Evolutionary conservation across 2,329 filamentous ascomycete genomes (phyloP).

Genomic region (Emydomyces testavorans): DNA sequence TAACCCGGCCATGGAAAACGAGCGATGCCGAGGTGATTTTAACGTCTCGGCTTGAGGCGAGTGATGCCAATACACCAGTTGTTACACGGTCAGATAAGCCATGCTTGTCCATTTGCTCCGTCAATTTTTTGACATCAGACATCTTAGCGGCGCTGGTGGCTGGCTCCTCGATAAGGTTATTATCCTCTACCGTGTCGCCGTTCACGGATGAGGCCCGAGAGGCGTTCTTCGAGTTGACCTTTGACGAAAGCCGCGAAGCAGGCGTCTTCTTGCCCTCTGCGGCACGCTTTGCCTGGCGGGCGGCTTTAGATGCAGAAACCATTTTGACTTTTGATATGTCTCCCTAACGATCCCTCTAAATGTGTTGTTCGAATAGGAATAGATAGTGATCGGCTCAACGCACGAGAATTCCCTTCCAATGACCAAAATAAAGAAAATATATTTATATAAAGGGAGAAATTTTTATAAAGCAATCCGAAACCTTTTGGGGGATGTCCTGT

Average conservation of each 20-base stretch:
- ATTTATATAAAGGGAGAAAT: constrained; percentile 10
- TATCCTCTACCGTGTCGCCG: constrained; percentile 56
- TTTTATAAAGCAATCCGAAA: constrained; percentile 11
- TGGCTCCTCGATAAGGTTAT: constrained; percentile 53
- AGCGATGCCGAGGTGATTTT: constrained; percentile 91
- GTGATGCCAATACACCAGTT: constrained; percentile 85
- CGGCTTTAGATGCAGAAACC: constrained; percentile 59
- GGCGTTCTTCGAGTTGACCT: constrained; percentile 50
- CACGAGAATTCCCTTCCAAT: constrained; percentile 10
- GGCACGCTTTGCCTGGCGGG: constrained; percentile 54
- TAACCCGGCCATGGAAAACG: constrained; percentile 94
- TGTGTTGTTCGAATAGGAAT: constrained; percentile 19
- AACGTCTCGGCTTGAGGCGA: constrained; percentile 76
- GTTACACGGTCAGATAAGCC: constrained; percentile 96
- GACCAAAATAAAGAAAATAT: not conserved
- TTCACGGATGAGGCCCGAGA: constrained; percentile 56
- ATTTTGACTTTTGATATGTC: constrained; percentile 32
- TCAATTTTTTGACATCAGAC: constrained; percentile 73
- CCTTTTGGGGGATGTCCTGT: constrained; percentile 15
- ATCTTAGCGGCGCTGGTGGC: constrained; percentile 61
- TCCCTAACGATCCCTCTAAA: not conserved
- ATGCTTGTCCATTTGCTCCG: constrained; percentile 88
- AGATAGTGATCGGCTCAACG: constrained; percentile 16
- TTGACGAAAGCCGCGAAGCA: constrained; percentile 59
- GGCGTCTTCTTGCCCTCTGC: constrained; percentile 61